Evolutionary conservation across 306 rosid genomes (phyloP).

Genomic region (Neltuma alba): DNA sequence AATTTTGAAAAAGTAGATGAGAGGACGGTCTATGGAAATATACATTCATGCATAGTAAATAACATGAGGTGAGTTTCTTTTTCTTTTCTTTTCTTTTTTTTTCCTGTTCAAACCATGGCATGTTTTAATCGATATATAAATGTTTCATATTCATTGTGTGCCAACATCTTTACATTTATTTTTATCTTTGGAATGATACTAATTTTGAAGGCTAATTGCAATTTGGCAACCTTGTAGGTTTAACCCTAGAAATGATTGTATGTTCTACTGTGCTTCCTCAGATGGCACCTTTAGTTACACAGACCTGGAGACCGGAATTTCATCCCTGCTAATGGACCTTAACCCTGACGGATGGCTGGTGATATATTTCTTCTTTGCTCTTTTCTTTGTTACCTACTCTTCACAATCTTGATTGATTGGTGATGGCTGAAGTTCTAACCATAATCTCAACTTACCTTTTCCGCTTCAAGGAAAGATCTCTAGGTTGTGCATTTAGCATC

Average conservation of each 20-base stretch:
- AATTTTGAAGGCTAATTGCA: slow-evolving; percentile 22
- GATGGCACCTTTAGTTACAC: slow-evolving; percentile 85
- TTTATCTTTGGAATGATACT: slow-evolving; percentile 1
- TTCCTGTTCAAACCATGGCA: neutral
- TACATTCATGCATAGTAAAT: slow-evolving; percentile 82
- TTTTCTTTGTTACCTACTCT: slow-evolving; percentile 14
- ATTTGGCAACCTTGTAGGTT: slow-evolving; percentile 57
- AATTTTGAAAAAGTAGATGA: slow-evolving; percentile 81
- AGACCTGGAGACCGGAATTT: slow-evolving; percentile 88
- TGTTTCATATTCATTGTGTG: neutral
- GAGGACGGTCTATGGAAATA: slow-evolving; percentile 76
- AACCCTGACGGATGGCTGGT: slow-evolving; percentile 98
- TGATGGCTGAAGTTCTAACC: neutral
- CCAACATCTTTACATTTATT: slow-evolving; percentile 4
- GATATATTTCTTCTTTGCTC: neutral
- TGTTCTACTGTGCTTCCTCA: slow-evolving; percentile 82
- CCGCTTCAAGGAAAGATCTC: slow-evolving; percentile 6
- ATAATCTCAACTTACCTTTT: slow-evolving; percentile 6
- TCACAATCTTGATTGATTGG: slow-evolving; percentile 6
- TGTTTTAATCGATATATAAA: neutral
- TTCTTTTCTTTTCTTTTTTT: slow-evolving; percentile 5
- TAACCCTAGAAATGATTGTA: slow-evolving; percentile 70
- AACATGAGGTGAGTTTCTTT: slow-evolving; percentile 74
- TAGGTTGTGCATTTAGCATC: neutral
- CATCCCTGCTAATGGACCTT: slow-evolving; percentile 65